phyloP scores from a whole-genome alignment of 164 flowering plant species.

The Kingdonia uniflora region DNA sequence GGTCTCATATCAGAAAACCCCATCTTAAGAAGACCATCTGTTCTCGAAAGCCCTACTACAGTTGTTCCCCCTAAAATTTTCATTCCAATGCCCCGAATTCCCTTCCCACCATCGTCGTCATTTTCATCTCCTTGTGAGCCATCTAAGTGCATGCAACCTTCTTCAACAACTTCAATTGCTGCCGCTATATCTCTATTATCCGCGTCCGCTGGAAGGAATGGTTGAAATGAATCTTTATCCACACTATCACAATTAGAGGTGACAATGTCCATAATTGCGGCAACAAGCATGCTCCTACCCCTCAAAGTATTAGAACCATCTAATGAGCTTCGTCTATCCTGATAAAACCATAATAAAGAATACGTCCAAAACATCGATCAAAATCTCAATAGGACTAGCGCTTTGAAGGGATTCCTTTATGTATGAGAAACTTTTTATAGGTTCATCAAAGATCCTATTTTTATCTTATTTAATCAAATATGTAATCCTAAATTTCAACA shows the following conservation, averaged over 20 bases:
- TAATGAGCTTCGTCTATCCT: conserved; percentile 51
- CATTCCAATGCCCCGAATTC: conserved; percentile 79
- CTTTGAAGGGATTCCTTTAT: too few relatives aligned
- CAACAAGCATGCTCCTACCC: conserved; percentile 98
- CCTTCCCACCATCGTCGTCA: conserved; percentile 58
- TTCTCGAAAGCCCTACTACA: conserved; percentile 65
- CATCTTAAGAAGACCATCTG: conserved; percentile 26
- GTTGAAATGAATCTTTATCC: conserved; percentile 41
- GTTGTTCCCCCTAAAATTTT: conserved; percentile 83
- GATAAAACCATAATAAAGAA: conserved; percentile 31
- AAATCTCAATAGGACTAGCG: too few relatives aligned
- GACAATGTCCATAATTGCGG: conserved; percentile 94
- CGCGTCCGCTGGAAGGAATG: conserved; percentile 65
- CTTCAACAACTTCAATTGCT: conserved; percentile 85
- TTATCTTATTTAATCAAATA: neutral
- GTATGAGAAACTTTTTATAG: too few relatives aligned
- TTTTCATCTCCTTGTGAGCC: conserved; percentile 40
- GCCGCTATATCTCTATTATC: conserved; percentile 79
- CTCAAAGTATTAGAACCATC: conserved; percentile 61
- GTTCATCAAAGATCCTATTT: neutral
- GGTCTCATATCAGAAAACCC: conserved; percentile 17
- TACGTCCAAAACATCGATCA: neutral
- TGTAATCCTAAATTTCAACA: neutral
- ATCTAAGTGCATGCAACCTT: conserved; percentile 80
- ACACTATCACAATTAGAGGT: conserved; percentile 70